Percentiles rank a stretch among this genome's conserved stretches.
phyloP scores from a whole-genome alignment of 108 stramenopile species.

The Discostella pseudostelligera region DNA sequence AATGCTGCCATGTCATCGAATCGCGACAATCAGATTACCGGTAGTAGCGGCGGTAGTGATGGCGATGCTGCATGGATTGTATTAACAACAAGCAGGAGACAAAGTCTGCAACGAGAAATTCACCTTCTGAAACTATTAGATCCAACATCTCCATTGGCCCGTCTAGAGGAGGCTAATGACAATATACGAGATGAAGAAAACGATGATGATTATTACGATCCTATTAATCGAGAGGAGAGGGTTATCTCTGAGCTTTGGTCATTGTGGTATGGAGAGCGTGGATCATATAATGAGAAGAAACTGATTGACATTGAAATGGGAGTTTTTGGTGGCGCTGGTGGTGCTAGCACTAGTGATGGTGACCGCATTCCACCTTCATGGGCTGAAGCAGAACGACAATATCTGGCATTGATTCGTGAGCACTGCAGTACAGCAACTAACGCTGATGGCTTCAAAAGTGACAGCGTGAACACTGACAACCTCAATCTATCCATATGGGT shows the following conservation, averaged over 20 bases:
- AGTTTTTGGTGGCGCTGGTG: constrained; percentile 23
- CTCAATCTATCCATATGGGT: constrained; percentile 50
- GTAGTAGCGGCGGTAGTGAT: background rate
- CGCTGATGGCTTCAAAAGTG: too few relatives aligned
- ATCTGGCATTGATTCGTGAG: constrained; percentile 54
- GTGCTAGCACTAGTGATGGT: background rate
- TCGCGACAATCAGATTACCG: background rate
- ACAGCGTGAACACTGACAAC: constrained; percentile 4
- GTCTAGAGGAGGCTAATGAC: background rate
- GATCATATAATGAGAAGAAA: constrained; percentile 25
- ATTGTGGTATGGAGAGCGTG: constrained; percentile 38
- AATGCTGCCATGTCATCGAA: too few relatives aligned
- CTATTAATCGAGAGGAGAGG: constrained; percentile 2
- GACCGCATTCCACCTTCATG: constrained; percentile 30
- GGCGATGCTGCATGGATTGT: background rate
- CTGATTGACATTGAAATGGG: constrained; percentile 31
- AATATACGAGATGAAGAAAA: constrained; percentile 6
- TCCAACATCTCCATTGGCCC: constrained; percentile 11
- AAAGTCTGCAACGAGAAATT: constrained; percentile 20
- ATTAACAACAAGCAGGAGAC: constrained; percentile 7
- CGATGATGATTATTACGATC: constrained; percentile 2
- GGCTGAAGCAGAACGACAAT: constrained; percentile 52
- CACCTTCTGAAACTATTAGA: constrained; percentile 24
- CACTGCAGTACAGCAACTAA: constrained; percentile 30
- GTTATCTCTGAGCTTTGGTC: constrained; percentile 29